Conservation (phyloP, 2,329 filamentous ascomycete species). For the Fusarium xylarioides region DNA sequence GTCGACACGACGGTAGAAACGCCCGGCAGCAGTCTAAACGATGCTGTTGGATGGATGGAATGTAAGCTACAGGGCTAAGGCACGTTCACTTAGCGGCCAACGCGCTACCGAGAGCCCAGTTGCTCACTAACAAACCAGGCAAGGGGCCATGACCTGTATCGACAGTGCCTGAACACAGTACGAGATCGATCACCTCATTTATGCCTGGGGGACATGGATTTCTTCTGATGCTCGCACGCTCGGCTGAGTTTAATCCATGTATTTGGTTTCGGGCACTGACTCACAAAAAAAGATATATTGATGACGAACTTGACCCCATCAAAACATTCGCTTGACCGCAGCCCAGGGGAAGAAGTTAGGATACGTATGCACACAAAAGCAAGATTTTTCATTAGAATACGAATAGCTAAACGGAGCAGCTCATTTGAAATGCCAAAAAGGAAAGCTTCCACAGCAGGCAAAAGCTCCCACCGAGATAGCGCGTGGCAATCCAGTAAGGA, state of each 20-base stretch:
- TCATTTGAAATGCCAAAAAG: background rate
- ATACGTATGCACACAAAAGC: conserved; percentile 11
- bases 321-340: conserved; percentile 19
- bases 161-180: conserved; percentile 37
- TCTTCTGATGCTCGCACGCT: conserved; percentile 21
- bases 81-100: conserved; percentile 29
- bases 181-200: conserved; percentile 36
- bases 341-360: conserved; percentile 10
- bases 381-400: background rate
- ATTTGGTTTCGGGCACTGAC: conserved; percentile 24
- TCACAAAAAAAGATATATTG: conserved; percentile 21
- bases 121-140: conserved; percentile 25
- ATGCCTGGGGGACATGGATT: conserved; percentile 26
- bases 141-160: conserved; percentile 14
- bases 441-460: conserved; percentile 7
- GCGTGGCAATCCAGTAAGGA: conserved; percentile 38
- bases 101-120: conserved; percentile 22
- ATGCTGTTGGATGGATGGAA: conserved; percentile 28
- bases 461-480: conserved; percentile 31
- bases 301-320: conserved; percentile 31
- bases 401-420: background rate
- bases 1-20: background rate
- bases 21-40: conserved; percentile 7
- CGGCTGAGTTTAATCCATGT: conserved; percentile 31
- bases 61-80: conserved; percentile 22